Base-by-base conservation (phyloP, 306 rosid genomes). In the Urtica urens region DNA sequence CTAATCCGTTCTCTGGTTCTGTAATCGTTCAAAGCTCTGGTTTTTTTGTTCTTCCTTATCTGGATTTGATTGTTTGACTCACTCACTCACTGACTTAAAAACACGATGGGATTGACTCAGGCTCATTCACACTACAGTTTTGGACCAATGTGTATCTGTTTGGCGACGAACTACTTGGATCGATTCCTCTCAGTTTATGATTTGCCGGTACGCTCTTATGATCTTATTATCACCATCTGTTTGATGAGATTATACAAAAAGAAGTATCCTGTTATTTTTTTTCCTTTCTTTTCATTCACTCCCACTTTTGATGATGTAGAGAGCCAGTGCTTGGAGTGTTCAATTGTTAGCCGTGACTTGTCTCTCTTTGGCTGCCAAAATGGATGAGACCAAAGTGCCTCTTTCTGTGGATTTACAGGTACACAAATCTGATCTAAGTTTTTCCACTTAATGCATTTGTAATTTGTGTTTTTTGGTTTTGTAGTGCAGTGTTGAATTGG, bases 101-200 rank as follows among this genome's bases (percentile, higher is more conserved):
- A n/a, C n/a, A n/a, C n/a, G n/a, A n/a, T n/a, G n/a, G n/a, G n/a
- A n/a, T n/a, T n/a, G n/a, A n/a, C n/a, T n/a, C 87, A 83, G 96
- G 93, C 77, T 64, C 68, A 66, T 69, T 42, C 67, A 22, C 63
- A 59, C 57, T 64, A 53, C 58, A 67, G 69, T 40, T 80, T 80
- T 63, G 92, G 87, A 57, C 72, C 87, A 29, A 39, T 54, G 37
- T 58, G 72, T 68, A 29, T 78, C 19, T 75, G 64, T 65, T 78
- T 82, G 19, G 61, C 85, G 14, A 71, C 74, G 63, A 87, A 82
- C 69, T 87, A 87, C 74, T 56, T 76, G 64, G 96, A 87, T 67
- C 86, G 94, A 39, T 80, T 80, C 69, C 75, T 82, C 34, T 80
- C 94, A 17, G 31, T 59, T 3, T 42, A 65, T 65, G 63, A 77